Percentiles rank a stretch among this genome's conserved stretches.
Evolutionary conservation across 768 basidiomycete species (phyloP).

Genomic region (Suillus subaureus): DNA sequence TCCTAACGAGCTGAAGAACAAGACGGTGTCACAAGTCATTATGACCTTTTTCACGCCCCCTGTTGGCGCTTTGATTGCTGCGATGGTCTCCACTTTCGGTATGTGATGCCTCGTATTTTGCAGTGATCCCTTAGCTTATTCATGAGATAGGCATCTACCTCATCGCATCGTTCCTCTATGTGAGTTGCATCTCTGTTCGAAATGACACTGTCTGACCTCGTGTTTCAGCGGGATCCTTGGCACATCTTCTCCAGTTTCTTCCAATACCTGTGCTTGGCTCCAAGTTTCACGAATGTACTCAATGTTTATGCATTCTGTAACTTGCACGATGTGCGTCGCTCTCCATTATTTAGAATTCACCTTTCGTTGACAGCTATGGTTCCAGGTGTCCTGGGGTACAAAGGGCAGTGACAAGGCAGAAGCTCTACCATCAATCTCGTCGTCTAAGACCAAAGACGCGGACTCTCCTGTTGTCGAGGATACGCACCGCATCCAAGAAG

Average conservation of each 20-base stretch:
- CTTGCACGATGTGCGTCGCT: conserved; percentile 73
- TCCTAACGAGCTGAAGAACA: conserved; percentile 50
- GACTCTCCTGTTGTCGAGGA: conserved; percentile 86
- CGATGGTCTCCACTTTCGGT: conserved; percentile 89
- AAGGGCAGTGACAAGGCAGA: conserved; percentile 96
- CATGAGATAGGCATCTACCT: conserved; percentile 68
- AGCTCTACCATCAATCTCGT: conserved; percentile 84
- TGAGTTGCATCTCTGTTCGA: conserved; percentile 40
- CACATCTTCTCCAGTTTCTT: conserved; percentile 95
- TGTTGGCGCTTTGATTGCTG: conserved; percentile 80
- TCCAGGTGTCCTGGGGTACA: conserved; percentile 88
- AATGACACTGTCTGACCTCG: conserved; percentile 12
- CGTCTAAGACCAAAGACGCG: conserved; percentile 75
- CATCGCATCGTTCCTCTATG: conserved; percentile 81
- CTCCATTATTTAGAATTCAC: neutral
- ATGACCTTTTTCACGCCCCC: conserved; percentile 70
- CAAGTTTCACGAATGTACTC: conserved; percentile 92
- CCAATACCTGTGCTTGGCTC: conserved; percentile 88
- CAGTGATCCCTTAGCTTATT: conserved; percentile 13
- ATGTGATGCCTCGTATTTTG: conserved; percentile 19
- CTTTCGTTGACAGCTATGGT: conserved; percentile 5
- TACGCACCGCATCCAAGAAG: conserved; percentile 78
- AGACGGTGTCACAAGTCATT: conserved; percentile 53
- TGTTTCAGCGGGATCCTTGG: conserved; percentile 88
- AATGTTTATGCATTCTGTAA: conserved; percentile 99